phyloP scores from a whole-genome alignment of 2,329 filamentous ascomycete species.

The Calonectria honghensis region DNA sequence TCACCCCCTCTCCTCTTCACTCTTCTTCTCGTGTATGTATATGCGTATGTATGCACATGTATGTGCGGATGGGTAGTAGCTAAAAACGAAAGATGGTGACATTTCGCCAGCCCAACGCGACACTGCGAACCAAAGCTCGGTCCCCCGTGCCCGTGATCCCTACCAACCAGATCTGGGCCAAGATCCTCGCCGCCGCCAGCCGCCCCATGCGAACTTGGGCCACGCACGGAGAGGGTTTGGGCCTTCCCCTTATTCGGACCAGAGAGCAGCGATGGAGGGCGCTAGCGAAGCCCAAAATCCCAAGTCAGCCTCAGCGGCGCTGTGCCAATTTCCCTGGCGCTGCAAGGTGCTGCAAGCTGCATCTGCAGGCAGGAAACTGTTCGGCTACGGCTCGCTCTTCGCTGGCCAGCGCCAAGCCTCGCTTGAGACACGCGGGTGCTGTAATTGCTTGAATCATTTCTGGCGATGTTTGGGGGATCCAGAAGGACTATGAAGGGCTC shows the following conservation, averaged over 20 bases:
- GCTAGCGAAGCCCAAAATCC: slow-evolving; percentile 14
- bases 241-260: slow-evolving; percentile 5
- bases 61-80: background rate
- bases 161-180: slow-evolving; percentile 29
- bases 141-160: slow-evolving; percentile 24
- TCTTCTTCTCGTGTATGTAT: background rate
- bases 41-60: background rate
- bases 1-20: background rate
- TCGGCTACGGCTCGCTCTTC: slow-evolving; percentile 14
- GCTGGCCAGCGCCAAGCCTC: slow-evolving; percentile 44
- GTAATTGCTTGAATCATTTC: slow-evolving; percentile 9
- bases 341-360: background rate
- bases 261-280: background rate
- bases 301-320: slow-evolving; percentile 26
- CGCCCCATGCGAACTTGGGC: slow-evolving; percentile 33
- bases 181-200: slow-evolving; percentile 30
- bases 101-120: slow-evolving; percentile 11
- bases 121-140: slow-evolving; percentile 12
- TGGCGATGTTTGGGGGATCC: slow-evolving; percentile 5
- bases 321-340: slow-evolving; percentile 4
- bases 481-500: background rate
- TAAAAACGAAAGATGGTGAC: slow-evolving; percentile 17
- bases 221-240: slow-evolving; percentile 21
- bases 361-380: slow-evolving; percentile 14
- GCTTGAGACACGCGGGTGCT: slow-evolving; percentile 20